These are phyloP conservation scores for Pezicula radicicola DNA, from an alignment of 2,329 filamentous ascomycete species.

Conservation along the genomic window DNA sequence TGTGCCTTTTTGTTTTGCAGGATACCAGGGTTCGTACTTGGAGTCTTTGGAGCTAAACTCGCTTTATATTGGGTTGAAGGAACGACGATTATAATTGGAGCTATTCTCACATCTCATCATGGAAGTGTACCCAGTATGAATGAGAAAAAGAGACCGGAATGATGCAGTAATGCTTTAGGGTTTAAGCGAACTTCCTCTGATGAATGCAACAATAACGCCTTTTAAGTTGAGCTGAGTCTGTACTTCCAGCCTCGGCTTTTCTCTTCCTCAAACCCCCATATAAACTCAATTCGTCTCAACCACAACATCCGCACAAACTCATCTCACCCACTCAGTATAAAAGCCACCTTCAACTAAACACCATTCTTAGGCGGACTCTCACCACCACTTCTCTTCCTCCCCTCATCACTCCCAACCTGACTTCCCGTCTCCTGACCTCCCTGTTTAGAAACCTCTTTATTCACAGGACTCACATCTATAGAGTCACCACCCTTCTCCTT, in stretches of 20 bases:
- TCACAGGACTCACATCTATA: slow-evolving; percentile 58
- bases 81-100: too few relatives aligned
- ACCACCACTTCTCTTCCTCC: slow-evolving; percentile 33
- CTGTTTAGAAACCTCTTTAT: slow-evolving; percentile 52
- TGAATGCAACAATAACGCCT: neutral
- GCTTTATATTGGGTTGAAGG: neutral
- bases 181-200: too few relatives aligned
- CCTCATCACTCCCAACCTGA: slow-evolving; percentile 35
- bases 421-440: slow-evolving; percentile 38
- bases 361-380: slow-evolving; percentile 30
- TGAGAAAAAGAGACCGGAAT: neutral
- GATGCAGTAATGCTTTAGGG: neutral
- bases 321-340: slow-evolving; percentile 17
- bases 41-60: neutral
- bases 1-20: neutral
- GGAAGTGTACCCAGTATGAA: too few relatives aligned
- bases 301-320: neutral
- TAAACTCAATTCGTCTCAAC: neutral
- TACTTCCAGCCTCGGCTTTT: neutral
- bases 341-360: too few relatives aligned
- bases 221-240: neutral
- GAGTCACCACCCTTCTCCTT: slow-evolving; percentile 39
- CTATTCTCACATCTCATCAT: too few relatives aligned
- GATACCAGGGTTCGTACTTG: neutral
- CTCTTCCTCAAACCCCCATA: too few relatives aligned